Conservation (phyloP, 768 basidiomycete species). For the Mycena galopus region DNA sequence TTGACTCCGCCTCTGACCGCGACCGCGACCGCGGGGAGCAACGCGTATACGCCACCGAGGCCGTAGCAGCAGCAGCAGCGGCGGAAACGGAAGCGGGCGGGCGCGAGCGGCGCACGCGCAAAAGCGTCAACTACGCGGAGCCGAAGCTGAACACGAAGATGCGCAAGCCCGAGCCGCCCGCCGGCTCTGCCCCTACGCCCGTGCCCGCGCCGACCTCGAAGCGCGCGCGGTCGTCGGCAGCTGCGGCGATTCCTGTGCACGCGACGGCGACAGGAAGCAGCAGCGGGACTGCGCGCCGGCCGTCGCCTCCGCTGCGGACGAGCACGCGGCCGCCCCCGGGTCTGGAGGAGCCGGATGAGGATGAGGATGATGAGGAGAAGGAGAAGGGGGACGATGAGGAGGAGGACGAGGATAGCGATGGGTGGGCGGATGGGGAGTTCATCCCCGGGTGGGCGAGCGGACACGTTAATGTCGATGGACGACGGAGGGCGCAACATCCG, state of each 20-base stretch:
- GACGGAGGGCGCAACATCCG: constrained; percentile 11
- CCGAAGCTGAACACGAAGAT: constrained; percentile 94
- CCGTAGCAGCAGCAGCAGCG: constrained; percentile 29
- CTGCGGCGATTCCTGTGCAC: constrained; percentile 52
- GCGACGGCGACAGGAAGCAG: not conserved
- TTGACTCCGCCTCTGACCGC: constrained; percentile 40
- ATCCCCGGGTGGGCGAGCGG: constrained; percentile 41
- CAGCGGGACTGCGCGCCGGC: constrained; percentile 34
- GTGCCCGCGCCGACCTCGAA: constrained; percentile 62
- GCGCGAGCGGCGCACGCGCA: constrained; percentile 73
- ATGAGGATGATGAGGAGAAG: constrained; percentile 35
- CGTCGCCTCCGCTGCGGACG: constrained; percentile 38
- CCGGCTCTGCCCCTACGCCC: constrained; percentile 49
- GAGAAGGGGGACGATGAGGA: constrained; percentile 61
- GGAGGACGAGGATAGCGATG: constrained; percentile 73
- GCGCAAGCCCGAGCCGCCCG: constrained; percentile 81
- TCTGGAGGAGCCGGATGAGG: constrained; percentile 39
- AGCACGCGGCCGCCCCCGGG: constrained; percentile 29
- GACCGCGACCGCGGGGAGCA: no score
- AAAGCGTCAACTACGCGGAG: constrained; percentile 89
- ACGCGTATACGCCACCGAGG: constrained; percentile 37
- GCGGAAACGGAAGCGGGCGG: constrained; percentile 49
- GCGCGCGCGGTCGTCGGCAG: constrained; percentile 60
- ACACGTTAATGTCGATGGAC: constrained; percentile 32
- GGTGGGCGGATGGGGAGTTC: constrained; percentile 79